phyloP scores from a whole-genome alignment of 73 alveolate species.

The Breviolum minutum region DNA sequence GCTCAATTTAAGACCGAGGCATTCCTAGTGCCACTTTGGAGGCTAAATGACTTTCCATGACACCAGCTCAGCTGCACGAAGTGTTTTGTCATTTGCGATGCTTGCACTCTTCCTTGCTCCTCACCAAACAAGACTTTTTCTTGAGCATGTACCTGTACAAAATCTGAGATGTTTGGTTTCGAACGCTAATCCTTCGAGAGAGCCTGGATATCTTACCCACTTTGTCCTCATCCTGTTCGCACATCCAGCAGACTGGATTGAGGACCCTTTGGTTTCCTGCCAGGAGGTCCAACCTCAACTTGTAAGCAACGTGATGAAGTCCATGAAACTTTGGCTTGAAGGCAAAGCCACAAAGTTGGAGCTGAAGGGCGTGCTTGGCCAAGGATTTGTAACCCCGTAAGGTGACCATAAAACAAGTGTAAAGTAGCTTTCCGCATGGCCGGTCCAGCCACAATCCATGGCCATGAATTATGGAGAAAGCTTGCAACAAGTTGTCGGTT shows the following conservation, averaged over 20 bases:
- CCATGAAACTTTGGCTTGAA: slow-evolving; percentile 45
- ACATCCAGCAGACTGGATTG: neutral
- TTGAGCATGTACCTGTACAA: neutral
- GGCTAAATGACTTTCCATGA: no score
- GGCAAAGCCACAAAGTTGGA: neutral
- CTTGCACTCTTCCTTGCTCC: neutral
- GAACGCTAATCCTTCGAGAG: neutral
- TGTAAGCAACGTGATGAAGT: neutral
- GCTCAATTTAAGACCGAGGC: neutral
- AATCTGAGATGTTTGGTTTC: neutral
- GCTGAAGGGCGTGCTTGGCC: neutral
- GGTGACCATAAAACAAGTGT: neutral
- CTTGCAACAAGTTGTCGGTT: no score
- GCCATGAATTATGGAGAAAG: neutral
- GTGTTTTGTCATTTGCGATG: no score
- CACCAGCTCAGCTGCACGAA: neutral
- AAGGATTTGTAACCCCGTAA: neutral
- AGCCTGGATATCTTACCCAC: neutral
- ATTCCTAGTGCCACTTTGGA: neutral
- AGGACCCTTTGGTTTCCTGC: neutral
- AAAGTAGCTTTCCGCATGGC: neutral
- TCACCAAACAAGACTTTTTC: neutral
- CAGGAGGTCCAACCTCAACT: neutral
- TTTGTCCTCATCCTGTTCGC: slow-evolving; percentile 31
- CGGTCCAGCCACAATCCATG: slow-evolving; percentile 8